Evolutionary conservation across 768 basidiomycete genomes (phyloP), one percentile per base, ranked within the genome.

Genomic region (Amanita jacksonii): DNA sequence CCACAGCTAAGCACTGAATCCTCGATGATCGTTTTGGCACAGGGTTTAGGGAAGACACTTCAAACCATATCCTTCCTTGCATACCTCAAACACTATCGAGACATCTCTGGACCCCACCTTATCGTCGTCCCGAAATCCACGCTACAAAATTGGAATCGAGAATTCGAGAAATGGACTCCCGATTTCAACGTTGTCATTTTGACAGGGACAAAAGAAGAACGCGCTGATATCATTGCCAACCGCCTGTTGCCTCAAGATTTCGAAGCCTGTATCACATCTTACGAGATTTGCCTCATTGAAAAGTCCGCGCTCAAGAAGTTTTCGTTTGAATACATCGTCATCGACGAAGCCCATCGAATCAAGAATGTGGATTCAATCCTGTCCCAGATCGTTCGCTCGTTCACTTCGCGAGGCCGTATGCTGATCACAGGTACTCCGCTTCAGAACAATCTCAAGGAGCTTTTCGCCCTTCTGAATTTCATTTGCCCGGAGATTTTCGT

Each of bases 71-170:
- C 94, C 1, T 99, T 99, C 73, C 79, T 97, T 19, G 79, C 90
- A 4, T 98, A 96, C 60, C 81, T 98, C 50, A 91, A 86, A 57
- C 84, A 91, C 58, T 79, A 91, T 59, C 75, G 73, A 18, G 74
- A 73, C 46, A 81, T 75, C 43, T 49, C 63, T 13, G 93, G 96
- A 2, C 92, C 90, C 3, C 94, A 98, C 61, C 77, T 98, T 18
- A 78, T 99, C 55, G 88, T 98, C 47, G 96, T 98, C 4, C 96
- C 96, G n/a, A 98, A 98, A 63, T 93, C 91, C 1, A 99, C 94
- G 0, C 70, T 98, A 19, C 89, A 98, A 60, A 99, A 98, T 59
- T 99, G 96, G 96, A 67, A 74, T 13, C 81, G 96, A 52, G 96
- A 99, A 64, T 91, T 99, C 52, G 77, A 73, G 49, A 74, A 72